phyloP scores from a whole-genome alignment of 2,329 filamentous ascomycete species.

The Zasmidium citrigriseum region DNA sequence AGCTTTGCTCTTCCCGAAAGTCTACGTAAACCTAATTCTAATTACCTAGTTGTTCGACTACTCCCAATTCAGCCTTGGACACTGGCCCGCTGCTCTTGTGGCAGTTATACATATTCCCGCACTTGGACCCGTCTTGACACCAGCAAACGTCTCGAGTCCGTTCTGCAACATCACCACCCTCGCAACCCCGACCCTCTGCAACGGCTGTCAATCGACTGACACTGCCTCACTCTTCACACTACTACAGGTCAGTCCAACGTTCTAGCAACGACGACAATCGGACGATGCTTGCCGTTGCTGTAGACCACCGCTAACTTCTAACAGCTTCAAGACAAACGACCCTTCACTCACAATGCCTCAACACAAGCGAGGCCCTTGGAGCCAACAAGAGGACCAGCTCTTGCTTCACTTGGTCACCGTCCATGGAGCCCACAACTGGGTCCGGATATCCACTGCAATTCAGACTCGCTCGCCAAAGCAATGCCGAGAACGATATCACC shows the following conservation, averaged over 20 bases:
- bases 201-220: constrained; percentile 17
- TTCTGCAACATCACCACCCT: constrained; percentile 12
- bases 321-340: constrained; percentile 9
- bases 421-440: constrained; percentile 84
- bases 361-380: constrained; percentile 81
- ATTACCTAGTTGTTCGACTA: constrained; percentile 18
- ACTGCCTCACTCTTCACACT: constrained; percentile 7
- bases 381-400: constrained; percentile 70
- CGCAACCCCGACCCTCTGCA: constrained; percentile 15
- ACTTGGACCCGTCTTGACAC: constrained; percentile 13
- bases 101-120: constrained; percentile 21
- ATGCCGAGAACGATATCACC: constrained; percentile 90
- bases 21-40: constrained; percentile 17
- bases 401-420: constrained; percentile 70
- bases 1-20: constrained; percentile 12
- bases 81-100: constrained; percentile 8
- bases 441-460: constrained; percentile 76
- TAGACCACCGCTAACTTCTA: constrained; percentile 9
- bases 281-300: neutral
- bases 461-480: constrained; percentile 85
- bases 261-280: constrained; percentile 1
- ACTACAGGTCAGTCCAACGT: constrained; percentile 21
- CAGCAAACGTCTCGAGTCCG: constrained; percentile 20
- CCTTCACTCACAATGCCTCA: constrained; percentile 41
- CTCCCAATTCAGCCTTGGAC: constrained; percentile 16